Conservation (phyloP, 73 alveolate species). For the Breviolum minutum region DNA sequence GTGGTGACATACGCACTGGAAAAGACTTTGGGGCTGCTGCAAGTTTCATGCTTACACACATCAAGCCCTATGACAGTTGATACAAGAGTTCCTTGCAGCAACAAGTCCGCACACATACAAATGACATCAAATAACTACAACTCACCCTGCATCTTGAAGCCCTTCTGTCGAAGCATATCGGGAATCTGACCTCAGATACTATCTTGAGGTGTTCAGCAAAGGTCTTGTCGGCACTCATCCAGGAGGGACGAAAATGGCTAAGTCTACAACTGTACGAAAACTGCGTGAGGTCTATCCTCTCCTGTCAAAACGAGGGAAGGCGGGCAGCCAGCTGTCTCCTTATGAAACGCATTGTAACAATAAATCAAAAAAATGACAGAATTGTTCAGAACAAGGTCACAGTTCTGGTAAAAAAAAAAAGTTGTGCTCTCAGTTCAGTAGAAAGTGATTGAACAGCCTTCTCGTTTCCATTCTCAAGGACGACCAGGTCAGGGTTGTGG, state of each 20-base stretch:
- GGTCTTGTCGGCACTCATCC: neutral
- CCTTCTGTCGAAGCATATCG: constrained; percentile 89
- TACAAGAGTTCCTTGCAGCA: neutral
- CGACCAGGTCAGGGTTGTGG: constrained; percentile 91
- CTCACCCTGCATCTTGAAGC: constrained; percentile 95
- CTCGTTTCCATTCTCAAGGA: constrained; percentile 67
- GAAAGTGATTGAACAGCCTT: neutral
- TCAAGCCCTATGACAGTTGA: neutral
- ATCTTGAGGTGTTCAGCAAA: neutral
- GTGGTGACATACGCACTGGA: neutral
- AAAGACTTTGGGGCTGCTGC: constrained; percentile 17
- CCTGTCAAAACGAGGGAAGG: constrained; percentile 5
- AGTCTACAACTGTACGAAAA: constrained; percentile 60
- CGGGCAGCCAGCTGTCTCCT: no score
- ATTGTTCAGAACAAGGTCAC: neutral
- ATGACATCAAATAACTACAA: neutral
- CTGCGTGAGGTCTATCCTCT: constrained; percentile 92
- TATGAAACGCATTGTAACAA: neutral
- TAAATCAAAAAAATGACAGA: neutral
- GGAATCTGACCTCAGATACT: constrained; percentile 67
- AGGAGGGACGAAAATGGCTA: neutral
- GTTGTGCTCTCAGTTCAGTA: neutral
- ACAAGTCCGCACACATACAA: neutral
- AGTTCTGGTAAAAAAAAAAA: neutral
- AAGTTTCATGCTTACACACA: neutral